These are phyloP conservation scores for Priceomyces melissophilus DNA, from an alignment of 805 yeast species.

Conservation along the genomic window DNA sequence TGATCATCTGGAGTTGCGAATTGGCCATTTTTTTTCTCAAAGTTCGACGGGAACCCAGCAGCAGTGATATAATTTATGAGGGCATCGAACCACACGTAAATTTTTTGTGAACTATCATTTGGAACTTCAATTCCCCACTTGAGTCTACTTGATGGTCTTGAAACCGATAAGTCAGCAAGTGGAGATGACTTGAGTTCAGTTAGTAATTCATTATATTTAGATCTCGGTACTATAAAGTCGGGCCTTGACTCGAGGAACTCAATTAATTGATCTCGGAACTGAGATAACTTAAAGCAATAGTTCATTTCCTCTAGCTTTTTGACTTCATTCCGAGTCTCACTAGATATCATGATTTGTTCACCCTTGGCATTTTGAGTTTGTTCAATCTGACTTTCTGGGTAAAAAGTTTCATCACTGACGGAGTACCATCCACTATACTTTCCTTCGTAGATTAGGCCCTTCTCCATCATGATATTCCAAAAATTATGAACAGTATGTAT, in stretches of 20 bases:
- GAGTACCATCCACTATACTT: slow-evolving; percentile 94
- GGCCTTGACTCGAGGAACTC: slow-evolving; percentile 47
- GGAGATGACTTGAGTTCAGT: slow-evolving; percentile 49
- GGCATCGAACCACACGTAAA: slow-evolving; percentile 98
- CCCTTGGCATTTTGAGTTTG: slow-evolving; percentile 19
- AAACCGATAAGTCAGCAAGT: slow-evolving; percentile 74
- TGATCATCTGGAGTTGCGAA: slow-evolving; percentile 11
- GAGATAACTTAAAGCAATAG: slow-evolving; percentile 75
- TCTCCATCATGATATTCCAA: slow-evolving; percentile 61
- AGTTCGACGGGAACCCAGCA: slow-evolving; percentile 45
- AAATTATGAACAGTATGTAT: slow-evolving; percentile 56
- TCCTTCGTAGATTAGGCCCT: slow-evolving; percentile 76
- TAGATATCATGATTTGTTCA: slow-evolving; percentile 38
- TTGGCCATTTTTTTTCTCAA: slow-evolving; percentile 5
- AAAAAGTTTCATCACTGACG: slow-evolving; percentile 90
- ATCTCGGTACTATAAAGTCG: slow-evolving; percentile 61
- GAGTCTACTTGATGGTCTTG: slow-evolving; percentile 75
- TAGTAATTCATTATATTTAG: slow-evolving; percentile 52
- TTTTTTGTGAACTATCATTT: slow-evolving; percentile 65
- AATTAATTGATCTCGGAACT: slow-evolving; percentile 55
- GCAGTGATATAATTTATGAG: slow-evolving; percentile 79
- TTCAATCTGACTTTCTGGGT: slow-evolving; percentile 74
- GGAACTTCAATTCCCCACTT: slow-evolving; percentile 94
- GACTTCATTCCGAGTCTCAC: slow-evolving; percentile 77
- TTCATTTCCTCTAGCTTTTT: slow-evolving; percentile 74